Base-by-base conservation (phyloP, 192 early-diverging fungal genomes). In the Piromyces sp. region DNA sequence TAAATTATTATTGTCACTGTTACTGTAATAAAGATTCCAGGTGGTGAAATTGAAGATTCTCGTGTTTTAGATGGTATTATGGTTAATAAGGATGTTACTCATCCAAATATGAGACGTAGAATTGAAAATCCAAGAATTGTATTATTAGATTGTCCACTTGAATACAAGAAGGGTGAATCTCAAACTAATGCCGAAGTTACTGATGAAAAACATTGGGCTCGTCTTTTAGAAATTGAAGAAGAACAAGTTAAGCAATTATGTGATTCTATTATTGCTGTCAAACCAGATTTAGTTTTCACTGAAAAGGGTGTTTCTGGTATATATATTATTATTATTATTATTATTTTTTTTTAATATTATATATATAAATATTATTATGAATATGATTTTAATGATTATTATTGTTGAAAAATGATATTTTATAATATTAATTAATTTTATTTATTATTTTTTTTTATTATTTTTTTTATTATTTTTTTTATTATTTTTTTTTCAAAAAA, bases 151-250 rank as follows among this genome's bases (percentile, higher is more conserved):
- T 99, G 98, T 87, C 97, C 97, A 30, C 91, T 99, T 79, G 98
- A 98, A 87, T 99, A 99, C 94, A 99, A 99, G 89, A 99, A 99
- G 92, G 98, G 98, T 81, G 98, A 98, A 88, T 98, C 96, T 58
- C 98, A 99, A 88, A 99, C 98, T 31, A 95, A 96, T 85, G 96
- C 98, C 84, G 98, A 99, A 87, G 95, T 99, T 81, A 93, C 93
- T 82, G 95, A 97, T 87, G 98, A 99, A 85, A 89, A 92, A 31
- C 96, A 99, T 88, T 99, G 98, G 98, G 89, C 93, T 81, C 90
- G 98, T 31, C 91, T 99, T 78, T 87, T 99, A 84, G 92, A 98
- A 87, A 99, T 99, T 83, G 98, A 99, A 88, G 98, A 99, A 89
- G 97, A 99, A 88, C 98, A 99, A 88, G 89, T 99, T 88, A 96